Conservation (phyloP, 169 alveolate genomes). For the Perkinsus marinus region DNA sequence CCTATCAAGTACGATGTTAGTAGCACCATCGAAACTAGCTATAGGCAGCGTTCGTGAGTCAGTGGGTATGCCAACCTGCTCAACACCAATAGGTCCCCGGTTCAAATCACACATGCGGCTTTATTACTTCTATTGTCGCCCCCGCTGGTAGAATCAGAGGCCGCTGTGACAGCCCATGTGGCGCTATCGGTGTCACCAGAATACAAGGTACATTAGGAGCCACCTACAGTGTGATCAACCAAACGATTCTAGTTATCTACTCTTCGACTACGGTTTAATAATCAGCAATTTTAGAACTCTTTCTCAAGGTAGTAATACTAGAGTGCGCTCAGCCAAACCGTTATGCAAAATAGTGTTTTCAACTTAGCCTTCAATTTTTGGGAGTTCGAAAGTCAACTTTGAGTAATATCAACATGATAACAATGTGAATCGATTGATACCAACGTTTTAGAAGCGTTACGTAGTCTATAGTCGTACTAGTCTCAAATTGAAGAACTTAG, state of each 20-base stretch:
- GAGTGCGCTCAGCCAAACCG: too few species aligned
- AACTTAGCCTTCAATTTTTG: background rate
- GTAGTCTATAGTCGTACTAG: too few species aligned
- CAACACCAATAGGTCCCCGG: background rate
- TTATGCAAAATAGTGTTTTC: too few species aligned
- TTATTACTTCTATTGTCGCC: conserved; percentile 4
- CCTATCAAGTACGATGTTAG: background rate
- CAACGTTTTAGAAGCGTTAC: too few species aligned
- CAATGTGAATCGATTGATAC: too few species aligned
- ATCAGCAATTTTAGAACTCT: too few species aligned
- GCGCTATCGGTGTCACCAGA: conserved; percentile 53
- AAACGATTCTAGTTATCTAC: background rate
- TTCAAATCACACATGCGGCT: background rate
- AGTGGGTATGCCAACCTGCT: background rate
- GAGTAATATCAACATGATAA: too few species aligned
- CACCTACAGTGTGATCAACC: background rate
- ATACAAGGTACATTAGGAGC: conserved; percentile 15
- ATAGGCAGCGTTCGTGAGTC: background rate
- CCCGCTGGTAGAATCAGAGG: conserved; percentile 42
- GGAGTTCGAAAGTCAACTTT: too few species aligned
- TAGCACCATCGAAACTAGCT: background rate
- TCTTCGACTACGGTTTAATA: background rate
- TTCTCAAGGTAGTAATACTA: background rate
- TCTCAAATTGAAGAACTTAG: too few species aligned
- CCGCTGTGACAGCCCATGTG: conserved; percentile 53